Percentiles rank a stretch among this genome's conserved stretches.
Evolutionary conservation across 2,329 filamentous ascomycete genomes (phyloP).

Genomic region (Cercospora sp.): DNA sequence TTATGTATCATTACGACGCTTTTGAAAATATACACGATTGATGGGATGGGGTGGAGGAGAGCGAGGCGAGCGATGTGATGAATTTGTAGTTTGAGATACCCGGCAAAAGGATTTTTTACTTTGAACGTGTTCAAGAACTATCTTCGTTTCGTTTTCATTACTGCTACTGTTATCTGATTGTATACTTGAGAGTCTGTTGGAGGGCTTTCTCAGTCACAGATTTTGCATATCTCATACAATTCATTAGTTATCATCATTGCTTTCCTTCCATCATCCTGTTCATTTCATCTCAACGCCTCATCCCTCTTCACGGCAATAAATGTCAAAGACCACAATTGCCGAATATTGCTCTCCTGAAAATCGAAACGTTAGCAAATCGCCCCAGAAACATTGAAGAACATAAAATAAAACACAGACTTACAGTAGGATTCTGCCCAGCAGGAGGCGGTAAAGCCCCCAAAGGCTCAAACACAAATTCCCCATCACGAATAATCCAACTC

Average conservation of each 20-base stretch:
- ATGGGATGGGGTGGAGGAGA: too few relatives aligned
- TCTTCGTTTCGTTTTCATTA: too few relatives aligned
- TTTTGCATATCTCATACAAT: too few relatives aligned
- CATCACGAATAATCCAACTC: slow-evolving; percentile 59
- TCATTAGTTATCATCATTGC: too few relatives aligned
- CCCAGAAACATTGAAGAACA: too few relatives aligned
- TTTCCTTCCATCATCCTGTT: too few relatives aligned
- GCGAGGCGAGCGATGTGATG: not conserved
- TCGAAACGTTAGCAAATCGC: not conserved
- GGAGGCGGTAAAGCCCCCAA: slow-evolving; percentile 48
- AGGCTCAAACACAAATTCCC: slow-evolving; percentile 51
- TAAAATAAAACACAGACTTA: too few relatives aligned
- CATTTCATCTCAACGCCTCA: not conserved
- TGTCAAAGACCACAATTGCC: slow-evolving; percentile 59
- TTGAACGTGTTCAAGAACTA: too few relatives aligned
- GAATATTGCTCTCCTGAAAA: slow-evolving; percentile 15
- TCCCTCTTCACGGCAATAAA: slow-evolving; percentile 55
- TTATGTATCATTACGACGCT: not conserved
- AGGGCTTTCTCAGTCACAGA: too few relatives aligned
- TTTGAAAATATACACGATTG: not conserved
- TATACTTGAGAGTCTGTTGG: too few relatives aligned
- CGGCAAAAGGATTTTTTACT: not conserved
- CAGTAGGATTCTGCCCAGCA: slow-evolving; percentile 2
- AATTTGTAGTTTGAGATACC: not conserved
- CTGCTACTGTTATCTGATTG: too few relatives aligned